Evolutionary conservation across 495 filamentous ascomycete species (phyloP), one percentile per base, ranked within the genome.

Genomic region (Mytilinidion resinicola): DNA sequence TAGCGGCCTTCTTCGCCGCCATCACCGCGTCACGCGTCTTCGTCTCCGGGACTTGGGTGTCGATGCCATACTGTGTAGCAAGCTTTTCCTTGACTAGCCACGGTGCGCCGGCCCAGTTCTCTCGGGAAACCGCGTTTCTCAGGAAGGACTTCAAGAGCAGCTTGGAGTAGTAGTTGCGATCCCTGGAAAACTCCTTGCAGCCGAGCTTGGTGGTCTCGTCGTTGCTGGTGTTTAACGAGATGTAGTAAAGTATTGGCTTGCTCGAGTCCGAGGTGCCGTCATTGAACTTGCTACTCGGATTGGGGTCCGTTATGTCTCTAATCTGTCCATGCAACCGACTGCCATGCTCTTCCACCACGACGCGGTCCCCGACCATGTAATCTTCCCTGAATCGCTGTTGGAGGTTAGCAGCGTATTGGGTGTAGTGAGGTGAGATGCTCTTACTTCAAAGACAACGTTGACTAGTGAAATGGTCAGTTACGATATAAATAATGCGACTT

Each of bases 111-210:
- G 81, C 88, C 92, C 92, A 97, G 0, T 91, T 80, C 64, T 97
- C 95, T 57, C 91, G 78, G 11, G 85, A 89, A 12, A 96, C 86
- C 7, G 90, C 93, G 73, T 95, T 91, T 67, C 96, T 96, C 56
- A 99, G 89, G 60, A 96, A 97, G 2, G 90, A 87, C 33, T 91
- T 85, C 51, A 99, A 76, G 70, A 96, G 89, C 46, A 91, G 85
- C 73, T 99, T 99, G 39, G 92, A 96, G 72, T 97, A 99, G 5
- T 89, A 83, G 65, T 91, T 95, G 25, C 90, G 85, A 64, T 97
- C 93, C 15, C 93, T 87, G 42, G 80, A 84, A 62, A 98, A 54
- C 36, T 67, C 60, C 3, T 60, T 44, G 12, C 56, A 51, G 14
- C 61, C 61, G 56, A 59, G 51, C 38, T 48, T 55, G 0, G 46